Conservation (phyloP, 257 asterid species). For the Nyctanthes arbortristis region DNA sequence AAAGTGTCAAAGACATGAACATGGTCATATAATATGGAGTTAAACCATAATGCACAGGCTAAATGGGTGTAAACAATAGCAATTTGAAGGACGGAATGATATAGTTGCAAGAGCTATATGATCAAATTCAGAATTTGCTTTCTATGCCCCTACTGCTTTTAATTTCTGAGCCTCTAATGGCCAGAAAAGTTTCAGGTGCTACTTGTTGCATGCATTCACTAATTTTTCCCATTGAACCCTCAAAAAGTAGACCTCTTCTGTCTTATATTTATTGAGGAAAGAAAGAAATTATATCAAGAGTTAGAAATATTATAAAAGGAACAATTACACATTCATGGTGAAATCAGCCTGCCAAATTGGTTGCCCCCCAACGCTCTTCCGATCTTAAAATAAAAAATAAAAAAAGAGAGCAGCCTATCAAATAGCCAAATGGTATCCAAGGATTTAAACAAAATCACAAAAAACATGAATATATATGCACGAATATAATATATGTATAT, state of each 20-base stretch:
- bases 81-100: neutral
- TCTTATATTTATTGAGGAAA: too few species aligned
- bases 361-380: too few species aligned
- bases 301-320: neutral
- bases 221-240: neutral
- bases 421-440: neutral
- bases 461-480: too few species aligned
- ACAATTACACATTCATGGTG: neutral
- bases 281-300: neutral
- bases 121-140: neutral
- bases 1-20: slow-evolving; percentile 8
- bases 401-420: too few species aligned
- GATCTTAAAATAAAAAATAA: too few species aligned
- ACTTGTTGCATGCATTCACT: neutral
- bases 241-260: too few species aligned
- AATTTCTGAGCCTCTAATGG: neutral
- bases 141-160: neutral
- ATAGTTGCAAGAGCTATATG: neutral
- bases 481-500: too few species aligned
- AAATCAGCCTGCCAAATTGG: too few species aligned
- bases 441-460: neutral
- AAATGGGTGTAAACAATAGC: neutral
- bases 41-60: neutral
- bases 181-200: neutral
- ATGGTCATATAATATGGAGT: neutral